Percentiles rank a stretch among this genome's conserved stretches.
Conservation (phyloP, 2,329 filamentous ascomycete genomes). For the Alternaria ethzedia region DNA sequence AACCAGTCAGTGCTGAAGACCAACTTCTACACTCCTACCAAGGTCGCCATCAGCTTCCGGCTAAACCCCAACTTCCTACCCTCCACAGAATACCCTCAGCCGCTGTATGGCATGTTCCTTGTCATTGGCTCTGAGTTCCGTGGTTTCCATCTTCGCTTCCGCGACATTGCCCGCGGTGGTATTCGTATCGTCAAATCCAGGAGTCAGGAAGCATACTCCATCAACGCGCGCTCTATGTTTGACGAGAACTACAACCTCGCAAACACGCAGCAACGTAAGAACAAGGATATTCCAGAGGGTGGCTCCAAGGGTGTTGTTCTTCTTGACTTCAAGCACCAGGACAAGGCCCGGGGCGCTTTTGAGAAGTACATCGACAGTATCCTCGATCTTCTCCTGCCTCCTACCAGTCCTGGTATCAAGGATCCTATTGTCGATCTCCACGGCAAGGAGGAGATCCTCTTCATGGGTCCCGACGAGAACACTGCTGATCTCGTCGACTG, state of each 20-base stretch:
- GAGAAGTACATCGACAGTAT: constrained; percentile 99
- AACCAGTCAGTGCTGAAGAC: constrained; percentile 94
- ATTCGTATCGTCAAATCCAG: constrained; percentile 99
- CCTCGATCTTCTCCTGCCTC: constrained; percentile 88
- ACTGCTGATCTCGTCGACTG: constrained; percentile 96
- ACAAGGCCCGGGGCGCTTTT: constrained; percentile 89
- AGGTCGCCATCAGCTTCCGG: constrained; percentile 96
- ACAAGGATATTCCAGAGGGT: constrained; percentile 99
- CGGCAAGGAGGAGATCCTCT: constrained; percentile 94
- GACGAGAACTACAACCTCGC: constrained; percentile 99
- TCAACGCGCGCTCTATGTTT: constrained; percentile 95
- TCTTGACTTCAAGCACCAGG: constrained; percentile 90
- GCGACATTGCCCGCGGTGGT: constrained; percentile 93
- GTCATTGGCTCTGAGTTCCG: constrained; percentile 96
- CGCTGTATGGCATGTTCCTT: constrained; percentile 97
- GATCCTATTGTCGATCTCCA: constrained; percentile 97
- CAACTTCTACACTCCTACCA: constrained; percentile 97
- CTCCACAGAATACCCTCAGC: constrained; percentile 88
- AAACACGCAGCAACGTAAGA: constrained; percentile 98
- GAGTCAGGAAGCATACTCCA: constrained; percentile 92
- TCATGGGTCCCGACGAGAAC: constrained; percentile 99
- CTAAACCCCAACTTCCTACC: constrained; percentile 89
- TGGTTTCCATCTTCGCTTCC: constrained; percentile 96
- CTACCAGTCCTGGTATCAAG: constrained; percentile 94
- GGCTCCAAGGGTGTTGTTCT: constrained; percentile 98